These are phyloP conservation scores for Dendrocalamus latiflorus DNA, from an alignment of 202 grass and related monocot genomes.

Conservation along the genomic window DNA sequence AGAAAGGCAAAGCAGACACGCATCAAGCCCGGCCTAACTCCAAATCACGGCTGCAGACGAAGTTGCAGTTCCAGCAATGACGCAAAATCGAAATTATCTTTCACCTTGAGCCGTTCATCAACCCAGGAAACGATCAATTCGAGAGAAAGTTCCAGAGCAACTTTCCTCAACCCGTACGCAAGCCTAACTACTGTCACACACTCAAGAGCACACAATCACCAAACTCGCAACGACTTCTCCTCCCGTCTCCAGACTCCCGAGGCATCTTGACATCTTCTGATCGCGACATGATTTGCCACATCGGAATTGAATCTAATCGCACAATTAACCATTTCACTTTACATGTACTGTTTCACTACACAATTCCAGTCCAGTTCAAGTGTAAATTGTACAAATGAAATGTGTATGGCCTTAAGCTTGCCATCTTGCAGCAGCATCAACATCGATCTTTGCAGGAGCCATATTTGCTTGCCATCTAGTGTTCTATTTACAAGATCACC, in stretches of 20 bases:
- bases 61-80: conserved; percentile 32
- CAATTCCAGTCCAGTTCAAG: not conserved
- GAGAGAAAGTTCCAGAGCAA: not conserved
- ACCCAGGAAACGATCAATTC: not conserved
- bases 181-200: conserved; percentile 22
- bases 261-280: conserved; percentile 7
- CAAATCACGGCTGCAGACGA: not conserved
- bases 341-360: not conserved
- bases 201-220: not conserved
- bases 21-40: not conserved
- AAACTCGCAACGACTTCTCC: conserved; percentile 14
- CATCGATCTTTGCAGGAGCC: not conserved
- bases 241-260: not conserved
- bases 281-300: not conserved
- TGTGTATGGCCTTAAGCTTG: not conserved
- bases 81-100: not conserved
- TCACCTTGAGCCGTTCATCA: not conserved
- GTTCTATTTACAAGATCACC: conserved; percentile 28
- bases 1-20: not conserved
- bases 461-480: conserved; percentile 10
- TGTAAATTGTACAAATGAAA: not conserved
- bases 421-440: not conserved
- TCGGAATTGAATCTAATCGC: not conserved
- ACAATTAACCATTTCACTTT: not conserved
- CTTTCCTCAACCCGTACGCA: conserved; percentile 5